Conservation (phyloP, 306 rosid species). For the Oemleria cerasiformis region DNA sequence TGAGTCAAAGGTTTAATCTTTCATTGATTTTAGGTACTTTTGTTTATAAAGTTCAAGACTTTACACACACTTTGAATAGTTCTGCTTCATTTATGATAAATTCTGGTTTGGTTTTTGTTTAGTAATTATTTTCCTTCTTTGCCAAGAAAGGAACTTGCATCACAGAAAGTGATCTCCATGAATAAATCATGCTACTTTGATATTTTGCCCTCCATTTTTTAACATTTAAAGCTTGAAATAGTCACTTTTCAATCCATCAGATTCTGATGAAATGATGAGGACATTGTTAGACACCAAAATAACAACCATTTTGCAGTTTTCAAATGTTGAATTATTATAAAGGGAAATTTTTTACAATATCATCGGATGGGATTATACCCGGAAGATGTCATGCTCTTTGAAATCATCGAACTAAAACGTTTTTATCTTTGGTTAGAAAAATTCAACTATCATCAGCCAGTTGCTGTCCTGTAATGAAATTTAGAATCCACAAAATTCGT, state of each 20-base stretch:
- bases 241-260: background rate
- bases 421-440: background rate
- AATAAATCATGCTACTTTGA: background rate
- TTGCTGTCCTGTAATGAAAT: background rate
- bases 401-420: background rate
- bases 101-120: background rate
- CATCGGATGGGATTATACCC: too few species aligned
- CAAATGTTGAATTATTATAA: background rate
- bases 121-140: background rate
- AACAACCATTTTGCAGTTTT: background rate
- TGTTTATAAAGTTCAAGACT: background rate
- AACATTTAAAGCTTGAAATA: background rate
- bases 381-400: background rate
- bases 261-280: background rate
- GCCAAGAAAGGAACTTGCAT: background rate
- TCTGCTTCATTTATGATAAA: background rate
- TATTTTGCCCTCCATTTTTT: background rate
- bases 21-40: slow-evolving; percentile 5
- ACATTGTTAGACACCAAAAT: background rate
- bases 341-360: background rate
- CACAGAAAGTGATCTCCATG: background rate
- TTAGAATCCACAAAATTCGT: background rate
- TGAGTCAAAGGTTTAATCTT: background rate
- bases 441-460: background rate
- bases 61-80: too few species aligned